Evolutionary conservation across 257 asterid genomes (phyloP).

Genomic region (Ophiorrhiza pumila): DNA sequence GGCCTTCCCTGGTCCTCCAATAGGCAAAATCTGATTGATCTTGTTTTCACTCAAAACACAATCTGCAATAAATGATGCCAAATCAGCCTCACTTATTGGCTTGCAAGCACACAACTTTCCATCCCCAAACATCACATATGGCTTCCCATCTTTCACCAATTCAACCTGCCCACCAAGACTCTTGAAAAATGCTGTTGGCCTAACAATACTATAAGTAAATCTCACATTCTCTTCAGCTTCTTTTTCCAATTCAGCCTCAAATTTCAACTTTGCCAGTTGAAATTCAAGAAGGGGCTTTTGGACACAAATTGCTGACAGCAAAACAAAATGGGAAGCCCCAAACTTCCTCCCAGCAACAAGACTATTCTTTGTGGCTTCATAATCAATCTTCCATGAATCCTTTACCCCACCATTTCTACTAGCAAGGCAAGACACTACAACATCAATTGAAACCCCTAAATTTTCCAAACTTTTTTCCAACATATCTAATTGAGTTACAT

Average conservation of each 20-base stretch:
- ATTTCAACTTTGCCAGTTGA: conserved; percentile 84
- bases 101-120: conserved; percentile 91
- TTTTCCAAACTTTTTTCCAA: conserved; percentile 48
- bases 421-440: conserved; percentile 93
- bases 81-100: conserved; percentile 87
- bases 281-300: conserved; percentile 99
- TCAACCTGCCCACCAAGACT: conserved; percentile 96
- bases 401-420: conserved; percentile 89
- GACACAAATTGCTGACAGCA: conserved; percentile 90
- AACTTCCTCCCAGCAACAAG: conserved; percentile 69
- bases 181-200: conserved; percentile 99
- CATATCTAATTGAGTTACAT: conserved; percentile 62
- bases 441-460: conserved; percentile 63
- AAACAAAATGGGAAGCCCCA: conserved; percentile 85
- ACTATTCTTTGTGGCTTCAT: conserved; percentile 85
- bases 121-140: conserved; percentile 96
- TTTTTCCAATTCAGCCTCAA: conserved; percentile 62
- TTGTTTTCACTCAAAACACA: conserved; percentile 61
- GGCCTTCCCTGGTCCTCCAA: conserved; percentile 92
- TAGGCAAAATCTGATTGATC: conserved; percentile 59
- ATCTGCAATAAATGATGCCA: conserved; percentile 73
- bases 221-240: conserved; percentile 46
- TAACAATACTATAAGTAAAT: conserved; percentile 75
- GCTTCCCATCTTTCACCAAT: conserved; percentile 89
- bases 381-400: conserved; percentile 92